Conservation (phyloP, 305 asterid genomes). For the Fraxinus sp. region DNA sequence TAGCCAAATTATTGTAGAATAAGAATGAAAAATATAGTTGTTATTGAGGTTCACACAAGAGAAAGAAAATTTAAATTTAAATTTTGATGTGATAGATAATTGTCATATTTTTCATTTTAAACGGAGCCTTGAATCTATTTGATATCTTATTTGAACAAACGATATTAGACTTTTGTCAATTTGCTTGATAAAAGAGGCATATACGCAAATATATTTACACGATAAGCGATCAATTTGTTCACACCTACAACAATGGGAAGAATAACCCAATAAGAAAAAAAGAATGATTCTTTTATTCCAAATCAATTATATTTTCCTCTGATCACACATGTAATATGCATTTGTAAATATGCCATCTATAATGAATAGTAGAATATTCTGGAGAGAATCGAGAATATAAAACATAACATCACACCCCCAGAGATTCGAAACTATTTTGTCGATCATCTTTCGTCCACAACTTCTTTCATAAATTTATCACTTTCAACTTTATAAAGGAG, state of each 20-base stretch:
- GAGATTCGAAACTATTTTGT: neutral
- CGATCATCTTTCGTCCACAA: neutral
- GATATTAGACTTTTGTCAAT: neutral
- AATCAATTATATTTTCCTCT: neutral
- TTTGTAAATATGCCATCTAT: neutral
- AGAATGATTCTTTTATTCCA: neutral
- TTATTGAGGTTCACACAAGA: too few species aligned
- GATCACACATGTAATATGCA: neutral
- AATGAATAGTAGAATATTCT: neutral
- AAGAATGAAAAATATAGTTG: too few species aligned
- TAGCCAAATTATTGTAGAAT: too few species aligned
- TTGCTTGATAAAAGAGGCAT: too few species aligned
- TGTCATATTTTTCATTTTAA: too few species aligned
- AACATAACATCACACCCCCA: neutral
- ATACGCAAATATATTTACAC: too few species aligned
- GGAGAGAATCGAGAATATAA: neutral
- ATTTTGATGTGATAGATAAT: too few species aligned
- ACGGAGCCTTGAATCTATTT: neutral
- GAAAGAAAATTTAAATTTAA: too few species aligned
- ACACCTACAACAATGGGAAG: neutral
- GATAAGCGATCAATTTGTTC: too few species aligned
- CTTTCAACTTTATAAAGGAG: neutral
- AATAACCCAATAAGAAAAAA: neutral
- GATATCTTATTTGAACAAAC: neutral
- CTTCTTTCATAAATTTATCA: neutral